phyloP scores from a whole-genome alignment of 768 basidiomycete species.

The Leucosporidium yakuticum region DNA sequence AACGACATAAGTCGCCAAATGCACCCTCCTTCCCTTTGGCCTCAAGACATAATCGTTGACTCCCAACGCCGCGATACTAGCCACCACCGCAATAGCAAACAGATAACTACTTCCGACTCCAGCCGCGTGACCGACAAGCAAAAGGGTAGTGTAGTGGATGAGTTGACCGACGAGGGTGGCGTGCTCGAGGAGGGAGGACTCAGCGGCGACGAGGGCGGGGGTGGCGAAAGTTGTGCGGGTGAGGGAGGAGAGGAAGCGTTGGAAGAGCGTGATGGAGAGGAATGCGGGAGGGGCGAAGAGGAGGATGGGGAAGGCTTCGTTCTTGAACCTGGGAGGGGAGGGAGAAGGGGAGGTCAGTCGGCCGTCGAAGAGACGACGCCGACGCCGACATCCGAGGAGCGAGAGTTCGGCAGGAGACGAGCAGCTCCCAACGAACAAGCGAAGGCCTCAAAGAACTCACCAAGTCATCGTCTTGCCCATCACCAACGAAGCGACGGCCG shows the following conservation, averaged over 20 bases:
- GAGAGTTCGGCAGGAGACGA: not conserved
- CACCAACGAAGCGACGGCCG: constrained; percentile 59
- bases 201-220: constrained; percentile 45
- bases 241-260: constrained; percentile 47
- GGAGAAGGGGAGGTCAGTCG: not conserved
- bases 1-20: constrained; percentile 60
- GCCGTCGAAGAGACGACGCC: no score
- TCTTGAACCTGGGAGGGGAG: not conserved
- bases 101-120: constrained; percentile 71
- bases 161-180: constrained; percentile 56
- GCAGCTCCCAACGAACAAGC: not conserved
- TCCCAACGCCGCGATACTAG: constrained; percentile 56
- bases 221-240: constrained; percentile 40
- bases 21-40: constrained; percentile 21
- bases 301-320: constrained; percentile 48
- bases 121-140: constrained; percentile 56
- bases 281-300: constrained; percentile 72
- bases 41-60: constrained; percentile 49
- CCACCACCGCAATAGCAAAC: constrained; percentile 59
- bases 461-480: constrained; percentile 73
- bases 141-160: constrained; percentile 56
- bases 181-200: constrained; percentile 53
- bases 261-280: constrained; percentile 58
- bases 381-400: no score
- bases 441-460: constrained; percentile 28